Base-by-base conservation (phyloP, 2,329 filamentous ascomycete genomes). In the Ceratocystis smalleyi region DNA sequence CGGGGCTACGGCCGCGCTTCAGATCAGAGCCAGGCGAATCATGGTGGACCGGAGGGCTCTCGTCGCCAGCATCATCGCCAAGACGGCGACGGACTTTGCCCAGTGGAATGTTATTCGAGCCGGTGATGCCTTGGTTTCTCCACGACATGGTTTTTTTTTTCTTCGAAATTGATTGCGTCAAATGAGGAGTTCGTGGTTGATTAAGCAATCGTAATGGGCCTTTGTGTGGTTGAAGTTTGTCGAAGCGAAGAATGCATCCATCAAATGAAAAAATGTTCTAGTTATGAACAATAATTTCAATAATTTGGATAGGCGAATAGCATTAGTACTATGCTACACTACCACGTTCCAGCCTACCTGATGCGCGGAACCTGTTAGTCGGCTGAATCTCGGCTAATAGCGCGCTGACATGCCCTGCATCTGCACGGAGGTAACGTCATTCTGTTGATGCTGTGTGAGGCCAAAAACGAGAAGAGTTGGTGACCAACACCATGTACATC, bases 31-130 rank as follows among this genome's bases (percentile, higher is more conserved):
- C 73, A 55, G 71, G 69, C 60, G 70, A 71, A 68, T 71, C 68
- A 24, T 35, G 22, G 24, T 43, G 47, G 22, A 19, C 59, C 6
- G 59, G 30, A 22, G 64, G 63, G 27, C 61, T 43, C 15, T 59
- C 27, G 63, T 73, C 68, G 43, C 67, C 70, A 45, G 71, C 75
- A 17, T 72, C 72, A 5, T 87, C 83, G 60, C 83, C 86, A 69
- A 82, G 88, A 67, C 84, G 87, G 70, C 95, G 91, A 67, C 91
- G 88, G 71, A 88, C 84, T 70, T 84, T 95, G 62, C 94, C 94
- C 67, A 99, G 79, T 67, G 94, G 94, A 71, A 99, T 95, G 72
- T 96, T 97, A 77, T 99, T 99, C 55, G 95, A 97, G 62, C 94
- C 94, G 22, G 94, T 99, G 74, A 96, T 95, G 70, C 94, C 94